phyloP scores from a whole-genome alignment of 345 rosid species.

The Anacardium occidentale region DNA sequence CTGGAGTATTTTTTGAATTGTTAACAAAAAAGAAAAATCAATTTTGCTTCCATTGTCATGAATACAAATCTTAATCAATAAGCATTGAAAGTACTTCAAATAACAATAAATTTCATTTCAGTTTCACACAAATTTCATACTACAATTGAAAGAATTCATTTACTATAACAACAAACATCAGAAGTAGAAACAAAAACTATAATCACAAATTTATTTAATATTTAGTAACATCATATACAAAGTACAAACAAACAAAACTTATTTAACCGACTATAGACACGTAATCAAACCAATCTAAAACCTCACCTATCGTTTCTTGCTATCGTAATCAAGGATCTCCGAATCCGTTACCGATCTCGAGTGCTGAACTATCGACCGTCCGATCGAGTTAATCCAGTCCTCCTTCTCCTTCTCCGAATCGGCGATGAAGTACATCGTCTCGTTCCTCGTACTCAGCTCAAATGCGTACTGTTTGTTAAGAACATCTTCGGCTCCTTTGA shows the following conservation, averaged over 20 bases:
- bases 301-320: constrained; percentile 23
- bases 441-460: constrained; percentile 53
- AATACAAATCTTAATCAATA: neutral
- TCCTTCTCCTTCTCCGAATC: constrained; percentile 77
- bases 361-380: constrained; percentile 77
- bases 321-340: constrained; percentile 67
- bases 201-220: neutral
- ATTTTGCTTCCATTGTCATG: neutral
- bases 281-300: neutral
- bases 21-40: too few species aligned
- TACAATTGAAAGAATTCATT: neutral
- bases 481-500: constrained; percentile 71
- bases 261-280: neutral
- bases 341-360: constrained; percentile 79
- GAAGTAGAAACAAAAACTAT: neutral
- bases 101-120: neutral
- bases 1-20: too few species aligned
- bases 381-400: constrained; percentile 81
- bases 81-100: too few species aligned
- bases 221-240: neutral
- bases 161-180: neutral
- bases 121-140: neutral
- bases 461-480: constrained; percentile 62
- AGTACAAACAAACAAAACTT: neutral
- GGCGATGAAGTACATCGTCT: constrained; percentile 67